Percentiles rank a stretch among this genome's conserved stretches.
Conservation (phyloP, 208 protist genomes). For the Leishmania turanica region DNA sequence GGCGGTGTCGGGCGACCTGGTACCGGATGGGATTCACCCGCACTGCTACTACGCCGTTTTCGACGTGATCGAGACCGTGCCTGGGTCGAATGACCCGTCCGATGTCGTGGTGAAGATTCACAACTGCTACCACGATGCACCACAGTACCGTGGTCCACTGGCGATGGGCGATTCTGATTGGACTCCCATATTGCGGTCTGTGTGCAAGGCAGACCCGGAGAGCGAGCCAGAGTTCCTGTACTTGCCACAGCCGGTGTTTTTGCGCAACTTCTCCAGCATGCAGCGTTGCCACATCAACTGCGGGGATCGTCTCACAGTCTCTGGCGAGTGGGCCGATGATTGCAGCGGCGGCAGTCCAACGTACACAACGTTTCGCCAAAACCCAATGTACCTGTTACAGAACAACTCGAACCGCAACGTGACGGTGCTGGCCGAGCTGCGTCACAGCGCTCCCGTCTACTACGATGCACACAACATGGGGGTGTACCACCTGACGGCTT, state of each 20-base stretch:
- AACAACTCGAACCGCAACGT: slow-evolving; percentile 68
- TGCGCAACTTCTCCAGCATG: slow-evolving; percentile 77
- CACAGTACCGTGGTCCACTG: slow-evolving; percentile 57
- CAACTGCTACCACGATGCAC: slow-evolving; percentile 55
- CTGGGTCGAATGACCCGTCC: slow-evolving; percentile 32
- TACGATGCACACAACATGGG: slow-evolving; percentile 55
- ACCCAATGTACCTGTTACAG: slow-evolving; percentile 82
- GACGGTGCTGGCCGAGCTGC: slow-evolving; percentile 64
- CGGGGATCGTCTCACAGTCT: slow-evolving; percentile 63
- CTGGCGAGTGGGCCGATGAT: slow-evolving; percentile 46
- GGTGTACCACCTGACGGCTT: slow-evolving; percentile 71
- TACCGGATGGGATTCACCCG: slow-evolving; percentile 62
- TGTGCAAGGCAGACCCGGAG: slow-evolving; percentile 53
- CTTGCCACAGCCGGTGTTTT: slow-evolving; percentile 66
- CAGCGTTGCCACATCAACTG: slow-evolving; percentile 81
- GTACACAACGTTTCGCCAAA: slow-evolving; percentile 78
- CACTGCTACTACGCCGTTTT: slow-evolving; percentile 76
- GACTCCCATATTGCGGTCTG: slow-evolving; percentile 46
- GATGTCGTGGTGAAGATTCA: slow-evolving; percentile 71
- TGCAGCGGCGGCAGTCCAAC: slow-evolving; percentile 69
- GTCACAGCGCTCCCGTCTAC: slow-evolving; percentile 52
- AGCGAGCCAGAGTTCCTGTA: slow-evolving; percentile 50
- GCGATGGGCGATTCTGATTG: slow-evolving; percentile 40
- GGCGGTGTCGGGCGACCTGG: slow-evolving; percentile 44
- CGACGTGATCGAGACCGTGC: slow-evolving; percentile 59